Percentiles rank a stretch among this genome's conserved stretches.
Conservation (phyloP, 176 grass and related monocot genomes). For the Eragrostis curvula region DNA sequence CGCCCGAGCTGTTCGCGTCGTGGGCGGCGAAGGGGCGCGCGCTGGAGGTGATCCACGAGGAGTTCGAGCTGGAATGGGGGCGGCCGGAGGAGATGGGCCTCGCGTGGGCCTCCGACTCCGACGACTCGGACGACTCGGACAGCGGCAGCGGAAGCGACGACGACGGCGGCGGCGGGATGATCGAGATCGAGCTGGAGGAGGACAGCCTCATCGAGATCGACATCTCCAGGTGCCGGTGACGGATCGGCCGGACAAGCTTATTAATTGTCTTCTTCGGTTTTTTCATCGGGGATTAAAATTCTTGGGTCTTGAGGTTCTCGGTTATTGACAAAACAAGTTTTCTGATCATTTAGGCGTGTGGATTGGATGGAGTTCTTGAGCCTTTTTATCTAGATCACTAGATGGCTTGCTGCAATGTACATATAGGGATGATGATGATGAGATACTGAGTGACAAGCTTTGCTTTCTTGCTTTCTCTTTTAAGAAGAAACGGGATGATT, state of each 20-base stretch:
- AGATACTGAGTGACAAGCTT: slow-evolving; percentile 15
- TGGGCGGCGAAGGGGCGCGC: slow-evolving; percentile 53
- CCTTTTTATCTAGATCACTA: slow-evolving; percentile 11
- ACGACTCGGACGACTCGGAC: slow-evolving; percentile 51
- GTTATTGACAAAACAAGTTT: slow-evolving; percentile 12
- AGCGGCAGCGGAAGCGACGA: slow-evolving; percentile 7
- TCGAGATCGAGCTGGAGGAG: slow-evolving; percentile 76
- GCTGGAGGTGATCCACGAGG: slow-evolving; percentile 88
- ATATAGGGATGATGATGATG: slow-evolving; percentile 32
- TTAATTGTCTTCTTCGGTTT: background rate
- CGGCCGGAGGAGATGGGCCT: slow-evolving; percentile 53
- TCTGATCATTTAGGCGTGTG: slow-evolving; percentile 18
- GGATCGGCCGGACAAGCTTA: background rate
- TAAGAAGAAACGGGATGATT: slow-evolving; percentile 6
- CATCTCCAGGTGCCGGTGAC: slow-evolving; percentile 67
- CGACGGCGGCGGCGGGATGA: slow-evolving; percentile 45
- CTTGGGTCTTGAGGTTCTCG: slow-evolving; percentile 6
- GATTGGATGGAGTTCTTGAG: background rate
- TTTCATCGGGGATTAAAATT: background rate
- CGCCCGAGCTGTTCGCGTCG: slow-evolving; percentile 49
- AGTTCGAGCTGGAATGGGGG: slow-evolving; percentile 64
- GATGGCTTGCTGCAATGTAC: slow-evolving; percentile 45
- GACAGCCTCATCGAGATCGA: slow-evolving; percentile 86
- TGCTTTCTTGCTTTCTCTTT: background rate
- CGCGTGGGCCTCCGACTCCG: slow-evolving; percentile 34